A percentile compares a stretch with the other conserved stretches of the same genome.
Evolutionary conservation across 345 rosid genomes (phyloP).

Genomic region (Brassica nigra): DNA sequence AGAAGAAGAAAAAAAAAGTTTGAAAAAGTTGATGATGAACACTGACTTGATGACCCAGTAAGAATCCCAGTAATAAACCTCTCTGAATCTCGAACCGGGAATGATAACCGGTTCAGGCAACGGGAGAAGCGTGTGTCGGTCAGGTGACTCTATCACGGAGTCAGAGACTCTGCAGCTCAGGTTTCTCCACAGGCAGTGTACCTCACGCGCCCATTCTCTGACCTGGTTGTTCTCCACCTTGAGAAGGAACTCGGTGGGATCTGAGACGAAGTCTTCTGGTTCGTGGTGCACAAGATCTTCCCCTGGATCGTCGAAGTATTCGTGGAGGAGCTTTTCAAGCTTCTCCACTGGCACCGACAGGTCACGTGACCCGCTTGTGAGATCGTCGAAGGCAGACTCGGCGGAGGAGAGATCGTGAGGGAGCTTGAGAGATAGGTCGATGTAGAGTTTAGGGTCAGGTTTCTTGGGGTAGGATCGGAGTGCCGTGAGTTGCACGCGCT

Average conservation of each 20-base stretch:
- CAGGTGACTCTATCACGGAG: constrained; percentile 53
- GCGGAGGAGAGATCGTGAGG: constrained; percentile 46
- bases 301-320: constrained; percentile 57
- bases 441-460: constrained; percentile 68
- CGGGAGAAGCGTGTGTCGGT: constrained; percentile 73
- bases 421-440: constrained; percentile 65
- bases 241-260: constrained; percentile 69
- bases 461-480: constrained; percentile 44
- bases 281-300: constrained; percentile 54
- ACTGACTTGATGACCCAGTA: constrained; percentile 87
- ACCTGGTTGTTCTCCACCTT: constrained; percentile 64
- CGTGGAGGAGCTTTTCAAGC: constrained; percentile 30
- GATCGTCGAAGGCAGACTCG: constrained; percentile 52
- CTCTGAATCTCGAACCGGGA: constrained; percentile 87
- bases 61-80: constrained; percentile 97
- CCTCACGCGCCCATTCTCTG: constrained; percentile 77
- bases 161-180: constrained; percentile 62
- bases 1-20: neutral
- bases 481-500: constrained; percentile 65
- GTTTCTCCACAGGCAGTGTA: constrained; percentile 82
- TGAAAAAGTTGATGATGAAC: neutral
- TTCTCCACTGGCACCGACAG: constrained; percentile 40
- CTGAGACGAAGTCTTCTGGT: constrained; percentile 64
- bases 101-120: constrained; percentile 65
- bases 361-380: constrained; percentile 45